Conservation (phyloP, 345 rosid species). For the Microcos paniculata region DNA sequence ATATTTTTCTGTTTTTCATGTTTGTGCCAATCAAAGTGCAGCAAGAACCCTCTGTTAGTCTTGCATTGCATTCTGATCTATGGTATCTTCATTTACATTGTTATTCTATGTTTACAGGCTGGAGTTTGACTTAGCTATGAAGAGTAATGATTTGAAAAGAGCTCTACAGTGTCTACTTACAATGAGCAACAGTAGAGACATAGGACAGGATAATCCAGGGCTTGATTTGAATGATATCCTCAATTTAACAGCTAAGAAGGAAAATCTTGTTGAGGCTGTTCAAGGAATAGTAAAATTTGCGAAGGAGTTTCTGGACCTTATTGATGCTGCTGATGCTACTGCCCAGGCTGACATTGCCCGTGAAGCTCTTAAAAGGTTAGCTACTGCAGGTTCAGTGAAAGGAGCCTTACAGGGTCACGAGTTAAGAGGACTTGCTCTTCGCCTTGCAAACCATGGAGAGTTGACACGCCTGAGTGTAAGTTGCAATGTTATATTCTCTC, state of each 20-base stretch:
- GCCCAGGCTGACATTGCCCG: slow-evolving; percentile 91
- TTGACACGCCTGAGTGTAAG: slow-evolving; percentile 85
- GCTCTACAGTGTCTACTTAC: slow-evolving; percentile 97
- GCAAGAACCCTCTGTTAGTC: not conserved
- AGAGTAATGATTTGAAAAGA: slow-evolving; percentile 96
- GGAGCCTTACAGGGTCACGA: slow-evolving; percentile 92
- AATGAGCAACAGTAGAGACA: slow-evolving; percentile 93
- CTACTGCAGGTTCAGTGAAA: slow-evolving; percentile 94
- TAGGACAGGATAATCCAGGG: slow-evolving; percentile 77
- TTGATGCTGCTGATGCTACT: slow-evolving; percentile 99
- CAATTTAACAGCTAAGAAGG: slow-evolving; percentile 76
- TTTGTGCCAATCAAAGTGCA: not conserved
- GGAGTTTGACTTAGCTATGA: slow-evolving; percentile 98
- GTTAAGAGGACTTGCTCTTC: slow-evolving; percentile 88
- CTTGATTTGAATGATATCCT: slow-evolving; percentile 88
- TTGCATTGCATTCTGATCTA: slow-evolving; percentile 10
- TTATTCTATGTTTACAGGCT: slow-evolving; percentile 45
- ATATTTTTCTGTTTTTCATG: not conserved
- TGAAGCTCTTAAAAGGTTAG: slow-evolving; percentile 92
- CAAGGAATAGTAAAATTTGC: slow-evolving; percentile 91
- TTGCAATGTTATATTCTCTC: slow-evolving; percentile 15
- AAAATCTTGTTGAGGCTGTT: slow-evolving; percentile 89
- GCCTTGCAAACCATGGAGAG: slow-evolving; percentile 98
- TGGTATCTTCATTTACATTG: slow-evolving; percentile 4
- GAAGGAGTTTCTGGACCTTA: slow-evolving; percentile 92